A percentile compares a stretch with the other conserved stretches of the same genome.
phyloP scores from a whole-genome alignment of 2,329 filamentous ascomycete genomes.

The Stagonosporopsis cucurbitacearum region DNA sequence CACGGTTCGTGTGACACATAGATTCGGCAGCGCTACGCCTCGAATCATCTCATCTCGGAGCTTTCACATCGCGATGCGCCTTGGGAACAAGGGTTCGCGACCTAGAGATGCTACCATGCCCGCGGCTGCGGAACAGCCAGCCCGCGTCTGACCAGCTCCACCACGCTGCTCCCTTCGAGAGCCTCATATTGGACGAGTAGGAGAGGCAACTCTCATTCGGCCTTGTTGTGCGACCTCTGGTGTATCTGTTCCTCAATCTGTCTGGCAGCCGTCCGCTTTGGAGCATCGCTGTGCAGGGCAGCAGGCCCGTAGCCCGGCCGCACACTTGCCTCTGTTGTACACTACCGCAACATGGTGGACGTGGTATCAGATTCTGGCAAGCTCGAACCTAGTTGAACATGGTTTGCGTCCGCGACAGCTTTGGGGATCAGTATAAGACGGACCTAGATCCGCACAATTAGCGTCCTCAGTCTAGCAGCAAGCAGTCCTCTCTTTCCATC shows the following conservation, averaged over 20 bases:
- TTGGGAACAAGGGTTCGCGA: constrained; percentile 46
- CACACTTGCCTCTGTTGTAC: constrained; percentile 38
- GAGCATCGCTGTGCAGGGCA: constrained; percentile 30
- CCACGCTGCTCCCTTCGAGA: constrained; percentile 36
- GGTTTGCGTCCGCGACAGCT: constrained; percentile 20
- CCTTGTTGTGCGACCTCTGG: constrained; percentile 40
- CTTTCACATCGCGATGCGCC: constrained; percentile 29
- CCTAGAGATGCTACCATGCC: constrained; percentile 51
- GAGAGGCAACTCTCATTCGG: constrained; percentile 36
- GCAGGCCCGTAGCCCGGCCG: constrained; percentile 34
- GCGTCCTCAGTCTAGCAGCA: constrained; percentile 34
- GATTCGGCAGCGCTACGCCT: constrained; percentile 27
- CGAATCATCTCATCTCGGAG: constrained; percentile 31
- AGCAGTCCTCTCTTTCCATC: constrained; percentile 27
- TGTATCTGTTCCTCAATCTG: constrained; percentile 46
- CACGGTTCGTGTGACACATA: constrained; percentile 41
- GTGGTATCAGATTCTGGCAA: constrained; percentile 31
- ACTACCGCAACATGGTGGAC: constrained; percentile 31
- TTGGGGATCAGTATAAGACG: constrained; percentile 44
- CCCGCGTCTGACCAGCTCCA: constrained; percentile 49
- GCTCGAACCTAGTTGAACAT: constrained; percentile 34
- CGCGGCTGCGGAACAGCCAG: constrained; percentile 53
- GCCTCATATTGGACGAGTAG: constrained; percentile 31
- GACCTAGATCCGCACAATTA: constrained; percentile 40
- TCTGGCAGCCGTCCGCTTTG: constrained; percentile 40